phyloP scores from a whole-genome alignment of 371 early-diverging fungal genomes.

The Mucor saturninus region DNA sequence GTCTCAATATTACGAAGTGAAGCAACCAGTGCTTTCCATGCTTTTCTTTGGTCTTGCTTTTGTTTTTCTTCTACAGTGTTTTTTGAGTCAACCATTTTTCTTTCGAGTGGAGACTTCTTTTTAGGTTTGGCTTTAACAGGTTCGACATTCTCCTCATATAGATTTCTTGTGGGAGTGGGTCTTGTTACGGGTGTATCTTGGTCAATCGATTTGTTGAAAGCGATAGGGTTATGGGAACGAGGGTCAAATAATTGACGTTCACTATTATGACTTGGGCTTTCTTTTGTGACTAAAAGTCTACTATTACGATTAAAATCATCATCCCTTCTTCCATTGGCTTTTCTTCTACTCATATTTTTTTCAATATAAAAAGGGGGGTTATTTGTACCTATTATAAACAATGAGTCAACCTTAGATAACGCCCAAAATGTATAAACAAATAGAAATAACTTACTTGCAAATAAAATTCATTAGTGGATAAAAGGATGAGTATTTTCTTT shows the following conservation, averaged over 20 bases:
- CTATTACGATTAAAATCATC: slow-evolving; percentile 23
- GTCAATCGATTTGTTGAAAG: slow-evolving; percentile 32
- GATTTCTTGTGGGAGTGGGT: slow-evolving; percentile 5
- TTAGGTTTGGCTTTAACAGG: not conserved
- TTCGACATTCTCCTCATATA: slow-evolving; percentile 14
- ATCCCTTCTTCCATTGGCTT: slow-evolving; percentile 27
- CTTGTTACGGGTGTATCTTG: not conserved
- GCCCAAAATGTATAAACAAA: not conserved
- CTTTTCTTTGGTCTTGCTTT: slow-evolving; percentile 23
- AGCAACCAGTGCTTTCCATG: slow-evolving; percentile 27
- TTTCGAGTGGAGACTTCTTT: not conserved
- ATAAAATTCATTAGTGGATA: slow-evolving; percentile 9
- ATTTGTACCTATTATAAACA: slow-evolving; percentile 4
- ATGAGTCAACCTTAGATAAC: not conserved
- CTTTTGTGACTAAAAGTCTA: slow-evolving; percentile 10
- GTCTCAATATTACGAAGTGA: slow-evolving; percentile 39
- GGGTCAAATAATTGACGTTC: slow-evolving; percentile 45
- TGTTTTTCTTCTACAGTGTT: slow-evolving; percentile 7
- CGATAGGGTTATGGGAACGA: slow-evolving; percentile 43
- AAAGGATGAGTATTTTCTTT: not conserved
- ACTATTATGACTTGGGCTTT: not conserved
- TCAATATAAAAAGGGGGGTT: slow-evolving; percentile 10
- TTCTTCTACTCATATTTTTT: slow-evolving; percentile 31
- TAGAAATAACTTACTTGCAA: slow-evolving; percentile 6
- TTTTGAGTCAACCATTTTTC: not conserved